These are phyloP conservation scores for Aspergillus cavernicola DNA, from an alignment of 495 filamentous ascomycete genomes.

Conservation along the genomic window DNA sequence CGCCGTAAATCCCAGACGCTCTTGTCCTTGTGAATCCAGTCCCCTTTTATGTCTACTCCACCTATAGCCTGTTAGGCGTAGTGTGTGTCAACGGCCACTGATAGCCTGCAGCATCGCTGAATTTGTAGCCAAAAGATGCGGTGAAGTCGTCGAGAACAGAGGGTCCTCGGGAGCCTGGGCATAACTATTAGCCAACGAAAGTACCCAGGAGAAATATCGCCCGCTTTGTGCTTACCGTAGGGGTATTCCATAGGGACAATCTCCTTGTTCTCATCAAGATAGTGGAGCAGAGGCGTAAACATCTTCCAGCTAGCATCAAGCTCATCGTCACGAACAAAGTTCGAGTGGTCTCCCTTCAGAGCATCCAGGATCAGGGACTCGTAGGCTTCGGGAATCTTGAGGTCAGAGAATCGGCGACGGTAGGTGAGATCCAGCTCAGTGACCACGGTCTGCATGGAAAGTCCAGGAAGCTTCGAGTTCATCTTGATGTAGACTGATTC, in stretches of 20 bases:
- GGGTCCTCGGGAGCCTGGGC: conserved; percentile 86
- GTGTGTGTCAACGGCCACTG: conserved; percentile 76
- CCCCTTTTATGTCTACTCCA: conserved; percentile 18
- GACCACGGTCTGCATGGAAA: conserved; percentile 99
- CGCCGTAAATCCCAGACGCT: conserved; percentile 13
- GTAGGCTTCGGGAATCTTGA: conserved; percentile 99
- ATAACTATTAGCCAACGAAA: conserved; percentile 11
- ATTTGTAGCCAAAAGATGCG: conserved; percentile 96
- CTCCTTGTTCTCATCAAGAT: conserved; percentile 97
- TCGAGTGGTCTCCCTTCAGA: conserved; percentile 98
- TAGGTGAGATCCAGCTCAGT: conserved; percentile 99
- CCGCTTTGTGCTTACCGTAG: conserved; percentile 65
- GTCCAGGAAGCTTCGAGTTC: conserved; percentile 98
- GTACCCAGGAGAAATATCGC: not conserved
- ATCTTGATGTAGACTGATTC: conserved; percentile 99
- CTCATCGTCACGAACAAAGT: conserved; percentile 99
- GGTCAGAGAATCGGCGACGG: conserved; percentile 94
- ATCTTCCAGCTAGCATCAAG: conserved; percentile 98
- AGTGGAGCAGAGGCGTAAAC: conserved; percentile 95
- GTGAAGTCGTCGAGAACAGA: conserved; percentile 98
- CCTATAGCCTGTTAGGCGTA: conserved; percentile 67
- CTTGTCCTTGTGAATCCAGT: conserved; percentile 5
- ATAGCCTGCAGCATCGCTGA: conserved; percentile 94
- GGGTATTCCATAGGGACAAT: conserved; percentile 99
- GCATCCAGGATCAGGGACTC: conserved; percentile 97